Percentiles rank a stretch among this genome's conserved stretches.
Conservation (phyloP, 768 basidiomycete genomes). For the Chalciporus pseudorubinellus region DNA sequence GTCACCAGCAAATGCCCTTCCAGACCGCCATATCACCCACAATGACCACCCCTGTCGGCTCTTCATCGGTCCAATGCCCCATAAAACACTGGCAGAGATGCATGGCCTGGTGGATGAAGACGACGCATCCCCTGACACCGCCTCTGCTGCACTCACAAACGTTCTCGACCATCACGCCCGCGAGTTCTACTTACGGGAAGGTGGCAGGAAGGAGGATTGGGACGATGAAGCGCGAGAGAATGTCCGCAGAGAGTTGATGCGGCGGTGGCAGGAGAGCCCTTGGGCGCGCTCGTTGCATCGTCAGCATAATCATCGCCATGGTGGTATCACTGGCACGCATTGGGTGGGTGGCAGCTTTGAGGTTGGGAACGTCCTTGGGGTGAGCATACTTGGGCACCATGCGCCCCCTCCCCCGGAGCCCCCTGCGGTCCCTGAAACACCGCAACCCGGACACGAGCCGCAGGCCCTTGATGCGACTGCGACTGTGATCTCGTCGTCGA, state of each 20-base stretch:
- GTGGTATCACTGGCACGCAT: slow-evolving; percentile 25
- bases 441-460: not conserved
- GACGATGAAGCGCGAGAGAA: slow-evolving; percentile 49
- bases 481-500: slow-evolving; percentile 18
- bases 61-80: slow-evolving; percentile 78
- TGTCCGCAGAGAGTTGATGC: slow-evolving; percentile 54
- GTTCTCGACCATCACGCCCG: slow-evolving; percentile 58
- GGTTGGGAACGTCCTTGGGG: slow-evolving; percentile 71
- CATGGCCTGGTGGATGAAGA: slow-evolving; percentile 35
- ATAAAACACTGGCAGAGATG: slow-evolving; percentile 46
- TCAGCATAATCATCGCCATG: slow-evolving; percentile 3
- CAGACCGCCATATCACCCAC: not conserved
- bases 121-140: slow-evolving; percentile 32
- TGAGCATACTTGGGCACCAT: slow-evolving; percentile 48
- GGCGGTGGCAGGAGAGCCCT: slow-evolving; percentile 62
- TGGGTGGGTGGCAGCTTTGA: slow-evolving; percentile 81
- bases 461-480: slow-evolving; percentile 17
- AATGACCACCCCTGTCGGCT: slow-evolving; percentile 44
- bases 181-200: slow-evolving; percentile 59
- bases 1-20: not conserved
- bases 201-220: slow-evolving; percentile 69
- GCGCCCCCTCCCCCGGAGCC: slow-evolving; percentile 5
- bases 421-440: not conserved
- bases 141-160: slow-evolving; percentile 35
- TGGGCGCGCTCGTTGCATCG: slow-evolving; percentile 52